phyloP scores from a whole-genome alignment of 768 basidiomycete species.

The Russula sp. region DNA sequence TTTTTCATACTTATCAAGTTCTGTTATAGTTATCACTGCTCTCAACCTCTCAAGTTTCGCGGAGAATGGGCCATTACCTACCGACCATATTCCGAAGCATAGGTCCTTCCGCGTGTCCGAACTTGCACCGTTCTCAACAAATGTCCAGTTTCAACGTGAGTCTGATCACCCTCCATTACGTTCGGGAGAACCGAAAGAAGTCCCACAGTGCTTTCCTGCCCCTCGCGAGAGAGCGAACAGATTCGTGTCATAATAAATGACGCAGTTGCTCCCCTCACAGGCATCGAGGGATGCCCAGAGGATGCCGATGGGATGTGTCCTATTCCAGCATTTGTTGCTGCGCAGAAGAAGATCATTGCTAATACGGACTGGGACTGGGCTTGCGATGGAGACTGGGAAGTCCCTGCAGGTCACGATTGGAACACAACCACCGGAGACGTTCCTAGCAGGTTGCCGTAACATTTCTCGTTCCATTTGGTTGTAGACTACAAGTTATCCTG shows the following conservation, averaged over 20 bases:
- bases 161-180: neutral
- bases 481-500: neutral
- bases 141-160: slow-evolving; percentile 82
- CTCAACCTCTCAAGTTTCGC: slow-evolving; percentile 76
- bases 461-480: neutral
- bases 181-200: too few species aligned
- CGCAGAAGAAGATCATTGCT: slow-evolving; percentile 57
- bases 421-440: slow-evolving; percentile 65
- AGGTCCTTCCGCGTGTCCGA: slow-evolving; percentile 68
- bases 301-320: slow-evolving; percentile 75
- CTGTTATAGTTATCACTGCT: slow-evolving; percentile 62
- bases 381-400: slow-evolving; percentile 69
- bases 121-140: slow-evolving; percentile 82
- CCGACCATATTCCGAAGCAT: slow-evolving; percentile 58
- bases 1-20: slow-evolving; percentile 3
- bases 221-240: slow-evolving; percentile 35
- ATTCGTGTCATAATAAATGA: slow-evolving; percentile 88
- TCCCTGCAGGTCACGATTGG: slow-evolving; percentile 62
- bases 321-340: slow-evolving; percentile 59
- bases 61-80: slow-evolving; percentile 62
- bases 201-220: slow-evolving; percentile 27
- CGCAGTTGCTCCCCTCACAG: slow-evolving; percentile 72
- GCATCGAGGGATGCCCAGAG: slow-evolving; percentile 63
- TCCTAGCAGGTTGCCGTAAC: slow-evolving; percentile 28
- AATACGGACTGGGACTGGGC: slow-evolving; percentile 68